phyloP scores from a whole-genome alignment of 106 monocot genomes.

The Platanthera zijinensis region DNA sequence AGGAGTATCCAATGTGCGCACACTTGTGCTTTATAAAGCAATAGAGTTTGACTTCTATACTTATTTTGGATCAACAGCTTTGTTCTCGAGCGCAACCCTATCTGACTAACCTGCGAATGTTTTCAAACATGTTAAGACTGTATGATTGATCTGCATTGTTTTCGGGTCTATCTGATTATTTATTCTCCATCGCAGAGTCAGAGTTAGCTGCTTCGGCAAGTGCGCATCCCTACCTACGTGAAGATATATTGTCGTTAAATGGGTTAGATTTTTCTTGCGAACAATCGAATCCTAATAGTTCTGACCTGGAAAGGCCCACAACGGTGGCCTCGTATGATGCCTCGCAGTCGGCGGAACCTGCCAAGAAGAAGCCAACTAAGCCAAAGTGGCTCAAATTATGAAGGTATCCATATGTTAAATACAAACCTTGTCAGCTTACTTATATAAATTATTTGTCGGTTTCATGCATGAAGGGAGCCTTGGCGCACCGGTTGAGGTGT shows the following conservation, averaged over 20 bases:
- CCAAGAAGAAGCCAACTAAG: slow-evolving; percentile 18
- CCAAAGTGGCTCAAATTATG: slow-evolving; percentile 25
- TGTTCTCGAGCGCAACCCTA: no score
- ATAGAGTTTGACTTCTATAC: no score
- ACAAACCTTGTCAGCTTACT: no score
- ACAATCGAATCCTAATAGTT: neutral
- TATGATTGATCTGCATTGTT: no score
- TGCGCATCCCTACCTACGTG: slow-evolving; percentile 36
- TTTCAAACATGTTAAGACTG: no score
- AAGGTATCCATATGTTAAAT: neutral
- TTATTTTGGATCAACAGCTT: no score
- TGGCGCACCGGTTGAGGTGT: no score
- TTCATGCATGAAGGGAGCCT: no score
- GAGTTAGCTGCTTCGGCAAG: slow-evolving; percentile 12
- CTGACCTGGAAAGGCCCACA: slow-evolving; percentile 15
- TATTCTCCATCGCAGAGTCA: slow-evolving; percentile 17
- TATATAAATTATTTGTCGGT: no score
- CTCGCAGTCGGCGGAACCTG: neutral
- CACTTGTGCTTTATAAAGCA: no score
- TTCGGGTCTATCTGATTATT: neutral
- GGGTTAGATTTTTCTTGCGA: slow-evolving; percentile 23
- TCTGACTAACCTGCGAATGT: no score
- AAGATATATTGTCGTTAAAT: slow-evolving; percentile 36
- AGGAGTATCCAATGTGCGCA: no score
- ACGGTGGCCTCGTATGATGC: slow-evolving; percentile 3